These are phyloP conservation scores for Amoeboaphelidium occidentale DNA, from an alignment of 371 early-diverging fungal species.

Conservation along the genomic window DNA sequence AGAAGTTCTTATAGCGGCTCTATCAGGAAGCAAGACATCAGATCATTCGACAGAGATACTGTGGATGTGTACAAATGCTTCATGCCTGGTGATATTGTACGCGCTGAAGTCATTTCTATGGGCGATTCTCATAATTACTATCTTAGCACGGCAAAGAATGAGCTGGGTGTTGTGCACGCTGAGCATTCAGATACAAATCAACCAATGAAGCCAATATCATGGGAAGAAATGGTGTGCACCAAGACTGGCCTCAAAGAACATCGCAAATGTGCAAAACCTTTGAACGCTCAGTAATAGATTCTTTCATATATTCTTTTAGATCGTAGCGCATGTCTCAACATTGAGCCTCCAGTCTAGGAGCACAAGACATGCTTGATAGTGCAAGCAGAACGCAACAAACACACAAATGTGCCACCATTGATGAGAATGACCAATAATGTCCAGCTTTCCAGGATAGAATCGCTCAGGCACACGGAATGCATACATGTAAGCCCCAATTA, in stretches of 20 bases:
- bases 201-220: constrained; percentile 70
- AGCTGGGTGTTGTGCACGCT: constrained; percentile 79
- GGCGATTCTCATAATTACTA: constrained; percentile 76
- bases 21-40: constrained; percentile 41
- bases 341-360: background rate
- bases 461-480: constrained; percentile 29
- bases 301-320: background rate
- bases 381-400: constrained; percentile 35
- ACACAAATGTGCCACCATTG: constrained; percentile 55
- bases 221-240: constrained; percentile 93
- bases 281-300: background rate
- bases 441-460: constrained; percentile 43
- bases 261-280: background rate
- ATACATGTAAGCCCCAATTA: constrained; percentile 1
- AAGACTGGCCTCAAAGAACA: constrained; percentile 24
- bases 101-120: constrained; percentile 39
- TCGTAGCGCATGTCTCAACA: background rate
- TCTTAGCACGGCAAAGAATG: constrained; percentile 75
- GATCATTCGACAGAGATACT: constrained; percentile 79
- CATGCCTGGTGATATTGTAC: constrained; percentile 79
- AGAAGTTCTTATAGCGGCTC: background rate
- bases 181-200: constrained; percentile 35
- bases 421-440: constrained; percentile 42
- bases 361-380: constrained; percentile 31
- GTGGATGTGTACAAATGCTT: constrained; percentile 71